Conservation (phyloP, 805 yeast species). For the Tetrapisispora arboricola region DNA sequence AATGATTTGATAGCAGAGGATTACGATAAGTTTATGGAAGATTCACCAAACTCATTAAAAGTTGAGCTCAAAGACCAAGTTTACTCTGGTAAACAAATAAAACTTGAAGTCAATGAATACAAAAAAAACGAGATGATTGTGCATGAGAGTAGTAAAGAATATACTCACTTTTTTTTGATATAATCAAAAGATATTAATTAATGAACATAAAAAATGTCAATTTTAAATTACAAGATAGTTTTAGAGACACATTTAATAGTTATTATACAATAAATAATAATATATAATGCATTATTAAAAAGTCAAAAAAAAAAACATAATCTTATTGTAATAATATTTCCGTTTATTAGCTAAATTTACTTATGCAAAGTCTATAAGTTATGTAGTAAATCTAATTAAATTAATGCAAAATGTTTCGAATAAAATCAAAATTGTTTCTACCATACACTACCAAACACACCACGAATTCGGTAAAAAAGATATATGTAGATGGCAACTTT, state of each 20-base stretch:
- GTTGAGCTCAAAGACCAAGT: not conserved
- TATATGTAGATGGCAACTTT: no score
- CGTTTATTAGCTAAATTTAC: no score
- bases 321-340: no score
- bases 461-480: no score
- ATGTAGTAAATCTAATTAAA: no score
- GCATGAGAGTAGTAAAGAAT: conserved; percentile 46
- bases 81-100: conserved; percentile 31
- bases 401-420: no score
- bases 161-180: conserved; percentile 52
- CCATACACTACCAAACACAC: no score
- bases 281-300: not conserved
- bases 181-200: not conserved
- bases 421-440: no score
- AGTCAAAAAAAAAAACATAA: no score
- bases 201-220: not conserved
- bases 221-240: not conserved
- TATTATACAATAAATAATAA: no score
- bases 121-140: conserved; percentile 60
- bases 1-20: conserved; percentile 12
- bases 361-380: no score
- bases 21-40: not conserved
- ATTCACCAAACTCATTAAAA: not conserved
- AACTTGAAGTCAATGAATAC: conserved; percentile 53
- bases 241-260: not conserved